These are phyloP conservation scores for Fusarium napiforme DNA, from an alignment of 2,329 filamentous ascomycete genomes.

Conservation along the genomic window DNA sequence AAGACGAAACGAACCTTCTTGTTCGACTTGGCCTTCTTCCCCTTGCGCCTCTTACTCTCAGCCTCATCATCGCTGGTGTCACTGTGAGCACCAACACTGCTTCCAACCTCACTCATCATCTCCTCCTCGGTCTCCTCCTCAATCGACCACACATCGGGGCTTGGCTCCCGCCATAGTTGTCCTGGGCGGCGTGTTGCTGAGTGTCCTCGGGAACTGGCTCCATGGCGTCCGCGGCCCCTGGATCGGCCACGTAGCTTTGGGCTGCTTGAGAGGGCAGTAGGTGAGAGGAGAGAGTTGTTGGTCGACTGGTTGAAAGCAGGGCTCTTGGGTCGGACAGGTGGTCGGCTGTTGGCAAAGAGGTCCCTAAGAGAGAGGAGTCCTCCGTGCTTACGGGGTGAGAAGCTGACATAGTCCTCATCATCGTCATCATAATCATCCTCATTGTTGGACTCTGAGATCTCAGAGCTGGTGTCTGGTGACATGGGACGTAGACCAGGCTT, in stretches of 20 bases:
- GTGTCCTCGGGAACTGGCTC: conserved; percentile 42
- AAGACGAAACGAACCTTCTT: conserved; percentile 68
- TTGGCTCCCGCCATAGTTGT: conserved; percentile 66
- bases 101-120: conserved; percentile 56
- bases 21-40: conserved; percentile 59
- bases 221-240: conserved; percentile 45
- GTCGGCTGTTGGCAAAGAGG: conserved; percentile 52
- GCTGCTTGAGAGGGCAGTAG: conserved; percentile 41
- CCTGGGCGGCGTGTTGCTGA: conserved; percentile 52
- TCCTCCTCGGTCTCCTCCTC: conserved; percentile 69
- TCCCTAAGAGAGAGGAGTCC: conserved; percentile 57
- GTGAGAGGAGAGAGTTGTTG: conserved; percentile 45
- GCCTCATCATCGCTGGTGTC: conserved; percentile 44
- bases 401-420: conserved; percentile 63
- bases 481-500: conserved; percentile 50
- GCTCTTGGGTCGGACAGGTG: conserved; percentile 47
- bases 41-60: conserved; percentile 26
- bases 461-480: conserved; percentile 45
- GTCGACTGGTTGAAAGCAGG: conserved; percentile 46
- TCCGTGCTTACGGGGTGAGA: conserved; percentile 53
- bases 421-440: conserved; percentile 60
- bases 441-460: conserved; percentile 58
- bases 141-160: conserved; percentile 69
- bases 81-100: conserved; percentile 46
- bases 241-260: conserved; percentile 47